Conservation (phyloP, 169 alveolate genomes). For the Eimeria necatrix region DNA sequence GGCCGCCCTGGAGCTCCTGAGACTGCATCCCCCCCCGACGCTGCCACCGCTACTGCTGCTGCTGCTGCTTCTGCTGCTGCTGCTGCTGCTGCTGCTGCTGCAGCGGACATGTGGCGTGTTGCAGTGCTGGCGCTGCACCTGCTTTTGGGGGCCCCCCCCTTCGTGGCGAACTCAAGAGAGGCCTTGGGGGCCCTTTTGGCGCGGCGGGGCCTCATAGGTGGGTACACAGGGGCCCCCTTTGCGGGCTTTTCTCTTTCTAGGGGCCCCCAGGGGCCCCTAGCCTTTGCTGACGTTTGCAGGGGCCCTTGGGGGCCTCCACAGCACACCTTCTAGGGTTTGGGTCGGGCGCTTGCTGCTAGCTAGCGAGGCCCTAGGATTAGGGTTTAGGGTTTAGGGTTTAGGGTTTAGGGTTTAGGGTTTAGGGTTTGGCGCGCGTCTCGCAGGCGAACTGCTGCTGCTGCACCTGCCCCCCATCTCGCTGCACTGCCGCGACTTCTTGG, state of each 20-base stretch:
- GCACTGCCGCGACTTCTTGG: background rate
- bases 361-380: no score
- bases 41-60: no score
- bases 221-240: background rate
- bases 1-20: background rate
- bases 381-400: no score
- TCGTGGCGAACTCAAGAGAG: background rate
- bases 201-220: background rate
- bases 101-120: slow-evolving; percentile 8
- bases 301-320: no score
- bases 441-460: background rate
- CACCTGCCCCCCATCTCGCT: background rate
- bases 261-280: no score
- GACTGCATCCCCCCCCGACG: background rate
- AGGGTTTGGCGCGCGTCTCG: no score
- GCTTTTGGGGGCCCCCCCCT: background rate
- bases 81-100: background rate
- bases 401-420: no score
- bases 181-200: background rate
- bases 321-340: no score
- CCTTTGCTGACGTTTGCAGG: no score
- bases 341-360: no score
- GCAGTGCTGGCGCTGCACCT: background rate
- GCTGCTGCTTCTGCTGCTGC: background rate
- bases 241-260: no score